Base-by-base conservation (phyloP, 73 alveolate species). In the Urostyla sp. region DNA sequence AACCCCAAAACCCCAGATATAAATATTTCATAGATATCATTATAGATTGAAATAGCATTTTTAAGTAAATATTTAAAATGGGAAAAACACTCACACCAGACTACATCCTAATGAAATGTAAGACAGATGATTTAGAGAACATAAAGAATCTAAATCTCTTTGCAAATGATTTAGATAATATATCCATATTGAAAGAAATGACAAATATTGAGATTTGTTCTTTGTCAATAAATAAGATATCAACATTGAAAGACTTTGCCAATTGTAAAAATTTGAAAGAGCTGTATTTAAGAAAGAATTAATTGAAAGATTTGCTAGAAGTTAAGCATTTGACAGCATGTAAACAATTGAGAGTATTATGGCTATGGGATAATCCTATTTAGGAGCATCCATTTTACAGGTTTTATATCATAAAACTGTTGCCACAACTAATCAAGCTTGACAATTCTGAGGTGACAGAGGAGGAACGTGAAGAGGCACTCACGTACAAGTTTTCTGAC, bases 291-390 rank as follows among this genome's bases (percentile, higher is more conserved):
- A 83, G 99, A 69, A 97, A 97, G 90, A 97, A 97, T 85, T 82
- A 84, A 31, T 90, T 97, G 55, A 37, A 59, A n/a, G 97, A 95
- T 37, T 78, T 97, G 40, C 80, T 75, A 44, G 99, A 97, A 88
- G 78, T 97, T 58, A 83, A 92, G 21, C 91, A 90, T 91, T 88
- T 97, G 31, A 78, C 86, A 20, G 81, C 57, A 51, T 86, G 94
- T 18, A 92, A 94, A 3, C 35, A 81, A 45, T 75, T 97, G 67
- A 94, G 88, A 89, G 97, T 95, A 27, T 76, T 97, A 18, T 97
- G 99, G 99, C 85, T 97, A 20, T 88, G 92, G 91, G 99, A 96
- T 54, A 97, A 97, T 87, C 99, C 99, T 28, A 90, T 97, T 66
- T 94, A 97, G 0, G 97, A 89, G 36, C 89, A 59, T 30, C 95